These are phyloP conservation scores for Podaxis sp. DNA, from an alignment of 768 basidiomycete species.

Conservation along the genomic window DNA sequence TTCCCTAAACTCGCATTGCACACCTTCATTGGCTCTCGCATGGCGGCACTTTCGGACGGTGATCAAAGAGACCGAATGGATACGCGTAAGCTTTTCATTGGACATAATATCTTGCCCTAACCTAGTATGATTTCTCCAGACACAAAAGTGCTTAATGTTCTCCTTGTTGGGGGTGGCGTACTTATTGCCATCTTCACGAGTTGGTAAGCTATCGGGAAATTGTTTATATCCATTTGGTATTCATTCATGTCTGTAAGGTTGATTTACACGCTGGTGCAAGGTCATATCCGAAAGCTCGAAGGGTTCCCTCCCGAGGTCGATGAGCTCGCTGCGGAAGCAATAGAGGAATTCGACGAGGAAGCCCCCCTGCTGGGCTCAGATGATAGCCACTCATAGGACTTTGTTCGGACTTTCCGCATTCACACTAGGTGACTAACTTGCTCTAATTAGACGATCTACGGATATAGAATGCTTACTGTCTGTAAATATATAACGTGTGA, in stretches of 20 bases:
- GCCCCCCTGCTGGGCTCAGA: slow-evolving; percentile 46
- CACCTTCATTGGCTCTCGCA: slow-evolving; percentile 75
- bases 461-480: slow-evolving; percentile 14
- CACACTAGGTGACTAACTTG: background rate
- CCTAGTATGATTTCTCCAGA: slow-evolving; percentile 31
- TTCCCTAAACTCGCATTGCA: slow-evolving; percentile 72
- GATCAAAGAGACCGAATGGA: slow-evolving; percentile 76
- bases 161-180: slow-evolving; percentile 60
- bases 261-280: slow-evolving; percentile 63
- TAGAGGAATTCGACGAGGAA: slow-evolving; percentile 60
- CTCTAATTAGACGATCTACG: background rate
- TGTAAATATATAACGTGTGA: slow-evolving; percentile 19
- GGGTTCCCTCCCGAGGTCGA: slow-evolving; percentile 47
- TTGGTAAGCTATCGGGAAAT: slow-evolving; percentile 46
- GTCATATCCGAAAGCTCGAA: slow-evolving; percentile 54
- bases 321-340: slow-evolving; percentile 55
- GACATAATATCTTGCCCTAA: background rate
- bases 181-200: slow-evolving; percentile 57
- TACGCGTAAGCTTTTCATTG: slow-evolving; percentile 44
- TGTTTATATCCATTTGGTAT: slow-evolving; percentile 8
- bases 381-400: background rate
- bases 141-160: slow-evolving; percentile 63
- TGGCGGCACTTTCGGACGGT: slow-evolving; percentile 75
- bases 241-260: slow-evolving; percentile 40
- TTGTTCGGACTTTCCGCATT: background rate